Conservation (phyloP, 2,329 filamentous ascomycete genomes). For the Escovopsis sp. region DNA sequence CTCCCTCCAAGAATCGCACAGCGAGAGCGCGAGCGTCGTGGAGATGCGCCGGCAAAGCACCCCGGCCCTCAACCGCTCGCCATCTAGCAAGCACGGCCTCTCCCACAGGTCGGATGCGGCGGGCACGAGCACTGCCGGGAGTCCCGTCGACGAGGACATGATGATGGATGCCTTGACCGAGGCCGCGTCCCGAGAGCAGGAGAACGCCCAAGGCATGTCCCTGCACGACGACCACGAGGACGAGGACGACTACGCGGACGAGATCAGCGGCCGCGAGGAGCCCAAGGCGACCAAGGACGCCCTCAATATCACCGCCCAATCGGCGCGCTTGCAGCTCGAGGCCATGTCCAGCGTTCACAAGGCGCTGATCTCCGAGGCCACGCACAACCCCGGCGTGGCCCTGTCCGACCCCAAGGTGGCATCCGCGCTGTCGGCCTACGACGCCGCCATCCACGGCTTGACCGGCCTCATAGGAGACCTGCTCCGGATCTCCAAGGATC, state of each 20-base stretch:
- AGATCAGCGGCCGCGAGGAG: constrained; percentile 62
- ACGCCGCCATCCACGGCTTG: constrained; percentile 76
- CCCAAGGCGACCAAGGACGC: constrained; percentile 74
- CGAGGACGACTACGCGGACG: constrained; percentile 59
- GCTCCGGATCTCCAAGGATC: constrained; percentile 80
- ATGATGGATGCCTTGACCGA: constrained; percentile 33
- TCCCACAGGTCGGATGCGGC: constrained; percentile 22
- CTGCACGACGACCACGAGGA: constrained; percentile 20
- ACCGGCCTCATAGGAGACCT: constrained; percentile 75
- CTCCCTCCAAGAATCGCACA: constrained; percentile 31
- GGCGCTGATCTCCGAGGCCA: constrained; percentile 56
- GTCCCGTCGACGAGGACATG: constrained; percentile 35
- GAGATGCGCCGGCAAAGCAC: constrained; percentile 28
- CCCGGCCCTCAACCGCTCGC: constrained; percentile 23
- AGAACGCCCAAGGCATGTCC: constrained; percentile 14
- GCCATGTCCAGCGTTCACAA: constrained; percentile 72
- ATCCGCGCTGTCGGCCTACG: constrained; percentile 73
- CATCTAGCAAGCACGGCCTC: constrained; percentile 13
- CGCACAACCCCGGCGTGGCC: constrained; percentile 51
- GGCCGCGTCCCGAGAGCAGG: constrained; percentile 22
- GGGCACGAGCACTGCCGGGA: constrained; percentile 31
- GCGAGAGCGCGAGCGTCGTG: constrained; percentile 35
- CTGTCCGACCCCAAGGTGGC: constrained; percentile 65
- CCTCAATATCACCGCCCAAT: constrained; percentile 93
- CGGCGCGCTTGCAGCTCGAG: constrained; percentile 82